Percentiles rank a stretch among this genome's conserved stretches.
Evolutionary conservation across 371 early-diverging fungal species (phyloP).

Genomic region (Apophysomyces trapeziformis): DNA sequence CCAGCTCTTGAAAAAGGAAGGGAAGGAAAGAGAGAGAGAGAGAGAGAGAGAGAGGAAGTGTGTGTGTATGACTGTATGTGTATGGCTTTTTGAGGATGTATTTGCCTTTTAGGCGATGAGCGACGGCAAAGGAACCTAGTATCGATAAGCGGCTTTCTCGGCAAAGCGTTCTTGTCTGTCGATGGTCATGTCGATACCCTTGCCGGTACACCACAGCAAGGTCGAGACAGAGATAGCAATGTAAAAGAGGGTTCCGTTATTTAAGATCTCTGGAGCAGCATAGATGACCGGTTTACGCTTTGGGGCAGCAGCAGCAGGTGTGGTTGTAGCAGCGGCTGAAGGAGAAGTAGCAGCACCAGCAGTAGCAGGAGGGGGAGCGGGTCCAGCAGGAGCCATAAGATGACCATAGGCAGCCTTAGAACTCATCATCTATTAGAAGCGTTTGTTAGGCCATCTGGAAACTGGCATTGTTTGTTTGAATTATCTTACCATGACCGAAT

Average conservation of each 20-base stretch:
- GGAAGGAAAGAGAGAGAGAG: too few relatives aligned
- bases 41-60: too few relatives aligned
- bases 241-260: slow-evolving; percentile 29
- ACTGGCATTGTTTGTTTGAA: neutral
- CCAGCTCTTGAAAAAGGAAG: too few relatives aligned
- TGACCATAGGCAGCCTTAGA: neutral
- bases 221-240: slow-evolving; percentile 29
- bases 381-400: neutral
- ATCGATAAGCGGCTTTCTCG: slow-evolving; percentile 12
- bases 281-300: slow-evolving; percentile 1
- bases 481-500: neutral
- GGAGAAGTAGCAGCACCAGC: neutral
- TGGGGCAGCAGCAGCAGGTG: neutral
- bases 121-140: neutral
- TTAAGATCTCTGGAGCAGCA: slow-evolving; percentile 10
- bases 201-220: slow-evolving; percentile 34
- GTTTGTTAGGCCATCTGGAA: neutral
- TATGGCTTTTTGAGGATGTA: too few relatives aligned
- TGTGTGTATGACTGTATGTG: too few relatives aligned
- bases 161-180: slow-evolving; percentile 24
- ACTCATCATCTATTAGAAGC: neutral
- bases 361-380: neutral
- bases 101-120: too few relatives aligned
- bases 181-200: slow-evolving; percentile 25
- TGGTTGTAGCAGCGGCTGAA: neutral